Conservation (phyloP, 306 rosid genomes). For the Alnus glutinosa region DNA sequence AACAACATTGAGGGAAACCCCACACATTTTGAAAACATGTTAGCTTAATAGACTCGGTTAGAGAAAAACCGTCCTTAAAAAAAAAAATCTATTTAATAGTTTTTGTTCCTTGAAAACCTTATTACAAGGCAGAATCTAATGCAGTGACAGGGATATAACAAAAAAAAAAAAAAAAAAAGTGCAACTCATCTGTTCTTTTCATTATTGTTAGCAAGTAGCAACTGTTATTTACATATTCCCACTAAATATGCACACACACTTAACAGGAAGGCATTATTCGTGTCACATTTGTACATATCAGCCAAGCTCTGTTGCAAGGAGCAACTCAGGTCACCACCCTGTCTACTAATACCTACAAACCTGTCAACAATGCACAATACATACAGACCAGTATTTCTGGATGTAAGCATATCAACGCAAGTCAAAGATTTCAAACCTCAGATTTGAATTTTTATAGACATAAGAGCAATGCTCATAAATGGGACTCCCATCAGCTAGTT, state of each 20-base stretch:
- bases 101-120: background rate
- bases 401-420: slow-evolving; percentile 44
- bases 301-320: slow-evolving; percentile 9
- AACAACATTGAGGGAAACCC: too few species aligned
- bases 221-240: background rate
- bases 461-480: slow-evolving; percentile 66
- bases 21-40: too few species aligned
- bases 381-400: too few species aligned
- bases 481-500: slow-evolving; percentile 57
- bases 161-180: background rate
- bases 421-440: slow-evolving; percentile 82
- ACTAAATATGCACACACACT: background rate
- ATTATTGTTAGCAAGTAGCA: background rate
- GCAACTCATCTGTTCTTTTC: background rate
- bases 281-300: slow-evolving; percentile 9
- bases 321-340: background rate
- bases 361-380: too few species aligned
- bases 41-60: too few species aligned
- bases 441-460: slow-evolving; percentile 68
- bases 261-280: background rate
- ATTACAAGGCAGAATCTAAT: background rate
- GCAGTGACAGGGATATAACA: background rate
- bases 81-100: too few species aligned
- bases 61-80: too few species aligned
- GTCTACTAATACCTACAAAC: too few species aligned